These are phyloP conservation scores for Lomentospora prolificans DNA, from an alignment of 2,329 filamentous ascomycete genomes.

Conservation along the genomic window DNA sequence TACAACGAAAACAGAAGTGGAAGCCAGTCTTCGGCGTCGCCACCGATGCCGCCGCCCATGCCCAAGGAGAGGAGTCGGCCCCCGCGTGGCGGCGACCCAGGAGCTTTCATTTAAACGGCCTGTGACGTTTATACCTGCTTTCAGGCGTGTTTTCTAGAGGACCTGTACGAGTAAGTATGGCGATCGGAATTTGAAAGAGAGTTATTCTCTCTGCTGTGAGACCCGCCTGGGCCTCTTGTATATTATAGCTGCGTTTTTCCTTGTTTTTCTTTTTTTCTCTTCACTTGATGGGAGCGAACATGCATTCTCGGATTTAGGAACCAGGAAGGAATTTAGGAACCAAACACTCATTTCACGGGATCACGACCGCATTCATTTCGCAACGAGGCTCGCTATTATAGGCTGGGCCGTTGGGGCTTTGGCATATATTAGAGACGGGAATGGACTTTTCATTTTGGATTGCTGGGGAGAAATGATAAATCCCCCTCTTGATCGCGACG, in stretches of 20 bases:
- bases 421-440: too few relatives aligned
- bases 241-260: background rate
- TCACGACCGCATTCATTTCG: background rate
- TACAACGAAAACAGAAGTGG: background rate
- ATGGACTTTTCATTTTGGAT: too few relatives aligned
- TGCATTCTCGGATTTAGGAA: background rate
- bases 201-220: background rate
- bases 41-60: background rate
- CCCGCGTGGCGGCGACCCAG: background rate
- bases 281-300: background rate
- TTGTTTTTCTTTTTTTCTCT: too few relatives aligned
- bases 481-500: too few relatives aligned
- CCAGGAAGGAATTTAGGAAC: background rate
- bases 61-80: slow-evolving; percentile 2
- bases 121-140: background rate
- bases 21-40: background rate
- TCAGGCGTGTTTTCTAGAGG: background rate
- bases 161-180: slow-evolving; percentile 4
- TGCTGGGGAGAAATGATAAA: too few relatives aligned
- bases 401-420: too few relatives aligned
- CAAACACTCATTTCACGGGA: background rate
- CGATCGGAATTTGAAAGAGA: background rate
- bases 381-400: background rate
- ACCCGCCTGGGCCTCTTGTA: background rate
- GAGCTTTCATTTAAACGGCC: slow-evolving; percentile 6